phyloP scores from a whole-genome alignment of 2,329 filamentous ascomycete genomes.

The Ceratocystis lukuohia region DNA sequence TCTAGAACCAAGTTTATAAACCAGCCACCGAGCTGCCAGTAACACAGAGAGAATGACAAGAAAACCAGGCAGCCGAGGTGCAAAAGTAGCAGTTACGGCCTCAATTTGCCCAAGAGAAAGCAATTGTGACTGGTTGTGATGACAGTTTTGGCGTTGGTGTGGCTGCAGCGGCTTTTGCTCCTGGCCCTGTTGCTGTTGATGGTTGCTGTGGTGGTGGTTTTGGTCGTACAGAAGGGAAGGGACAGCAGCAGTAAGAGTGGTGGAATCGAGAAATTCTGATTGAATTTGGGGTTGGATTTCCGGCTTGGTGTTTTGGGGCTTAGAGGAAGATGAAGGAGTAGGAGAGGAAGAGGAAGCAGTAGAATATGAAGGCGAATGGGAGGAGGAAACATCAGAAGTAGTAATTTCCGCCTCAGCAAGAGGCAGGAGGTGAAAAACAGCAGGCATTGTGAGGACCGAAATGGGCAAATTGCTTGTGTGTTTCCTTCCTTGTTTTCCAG shows the following conservation, averaged over 20 bases:
- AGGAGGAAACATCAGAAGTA: conserved; percentile 2
- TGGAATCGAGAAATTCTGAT: background rate
- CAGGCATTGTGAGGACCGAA: conserved; percentile 7
- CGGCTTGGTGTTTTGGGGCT: background rate
- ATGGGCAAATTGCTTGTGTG: background rate
- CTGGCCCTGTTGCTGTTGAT: background rate
- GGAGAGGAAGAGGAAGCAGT: background rate
- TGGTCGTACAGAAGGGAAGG: conserved; percentile 4
- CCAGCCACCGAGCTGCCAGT: background rate
- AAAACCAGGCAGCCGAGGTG: conserved; percentile 6
- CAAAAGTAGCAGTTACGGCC: background rate
- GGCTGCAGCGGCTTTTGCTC: background rate
- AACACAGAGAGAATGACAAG: conserved; percentile 8
- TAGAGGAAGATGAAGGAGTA: background rate
- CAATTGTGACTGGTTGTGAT: conserved; percentile 5
- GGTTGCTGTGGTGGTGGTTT: background rate
- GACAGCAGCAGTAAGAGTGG: background rate
- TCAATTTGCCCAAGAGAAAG: background rate
- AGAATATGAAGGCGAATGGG: background rate
- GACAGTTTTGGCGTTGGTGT: conserved; percentile 5
- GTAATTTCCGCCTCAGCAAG: conserved; percentile 1
- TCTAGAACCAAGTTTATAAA: conserved; percentile 2
- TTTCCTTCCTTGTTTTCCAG: conserved; percentile 5
- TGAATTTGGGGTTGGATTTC: background rate
- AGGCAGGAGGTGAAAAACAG: conserved; percentile 2